Base-by-base conservation (phyloP, 805 yeast genomes). In the Starmerella riodocensis region DNA sequence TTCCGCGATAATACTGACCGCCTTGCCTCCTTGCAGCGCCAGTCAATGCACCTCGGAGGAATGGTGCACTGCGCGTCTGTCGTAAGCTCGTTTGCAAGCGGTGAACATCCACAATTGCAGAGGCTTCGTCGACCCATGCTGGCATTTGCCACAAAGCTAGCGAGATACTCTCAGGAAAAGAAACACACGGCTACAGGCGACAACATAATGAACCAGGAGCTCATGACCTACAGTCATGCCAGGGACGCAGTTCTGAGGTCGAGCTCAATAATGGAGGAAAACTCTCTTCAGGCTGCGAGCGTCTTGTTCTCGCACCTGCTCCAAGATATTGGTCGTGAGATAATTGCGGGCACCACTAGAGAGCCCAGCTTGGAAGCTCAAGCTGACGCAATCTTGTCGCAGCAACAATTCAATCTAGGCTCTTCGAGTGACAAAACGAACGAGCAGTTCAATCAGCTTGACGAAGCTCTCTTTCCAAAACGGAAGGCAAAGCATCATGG, bases 201-300 rank as follows among this genome's bases (percentile, higher is more conserved):
- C 9, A 16, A 9, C 18, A 14, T 8, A 8, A 29, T 32, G 21
- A 19, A 24, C 17, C 16, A n/a, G 8, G 12, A 6, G 5, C 37
- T 38, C 2, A 26, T 28, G 6, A 13, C 12, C n/a, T 41, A 41
- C 20, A 41, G 41, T 16, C 34, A 22, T 19, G 28, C 28, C 9
- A 37, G 44, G 17, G 44, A 41, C 25, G 18, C 17, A 1, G 36
- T 32, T 19, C 35, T 41, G 32, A 8, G 34, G 11, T 19, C 12
- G 4, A 37, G 7, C 65, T 29, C 70, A 66, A 43, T 22, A 2
- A 66, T 77, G 1, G 78, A 75, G 43, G 79, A 77, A 49, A 93
- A 81, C 58, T 85, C 79, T 48, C 78, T 81, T 3, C 80, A 86
- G 1, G 93, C 93, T 0, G 71, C 81, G 33, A 80, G 91, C 61